phyloP scores from a whole-genome alignment of 1,139 yeast species.

The Arxiozyma telluris region DNA sequence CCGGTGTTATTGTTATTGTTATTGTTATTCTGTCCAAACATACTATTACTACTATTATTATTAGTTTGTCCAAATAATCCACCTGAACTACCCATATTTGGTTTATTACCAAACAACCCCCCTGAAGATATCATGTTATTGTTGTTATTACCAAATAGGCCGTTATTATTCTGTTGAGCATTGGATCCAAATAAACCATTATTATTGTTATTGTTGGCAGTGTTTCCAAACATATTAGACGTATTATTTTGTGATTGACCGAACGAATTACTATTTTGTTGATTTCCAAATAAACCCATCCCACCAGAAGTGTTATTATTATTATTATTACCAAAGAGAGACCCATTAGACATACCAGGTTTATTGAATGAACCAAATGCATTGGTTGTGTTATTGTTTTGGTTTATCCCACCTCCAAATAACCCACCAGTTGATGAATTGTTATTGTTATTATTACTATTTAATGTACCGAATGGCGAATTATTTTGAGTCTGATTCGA shows the following conservation, averaged over 20 bases:
- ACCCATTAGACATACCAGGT: slow-evolving; percentile 10
- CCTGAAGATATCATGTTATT: slow-evolving; percentile 1
- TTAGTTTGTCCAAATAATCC: slow-evolving; percentile 30
- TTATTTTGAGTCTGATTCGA: slow-evolving; percentile 10
- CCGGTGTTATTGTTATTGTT: slow-evolving; percentile 18
- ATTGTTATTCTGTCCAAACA: slow-evolving; percentile 18
- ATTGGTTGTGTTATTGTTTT: slow-evolving; percentile 16
- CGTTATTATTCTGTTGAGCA: slow-evolving; percentile 20
- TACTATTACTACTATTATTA: slow-evolving; percentile 15
- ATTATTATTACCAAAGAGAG: slow-evolving; percentile 30
- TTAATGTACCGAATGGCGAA: slow-evolving; percentile 7
- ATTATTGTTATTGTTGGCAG: slow-evolving; percentile 6
- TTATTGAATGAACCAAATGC: slow-evolving; percentile 11
- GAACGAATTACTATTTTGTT: slow-evolving; percentile 22
- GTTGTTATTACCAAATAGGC: slow-evolving; percentile 21
- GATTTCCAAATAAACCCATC: background rate
- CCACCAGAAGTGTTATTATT: slow-evolving; percentile 11
- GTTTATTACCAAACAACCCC: slow-evolving; percentile 6
- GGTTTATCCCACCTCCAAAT: slow-evolving; percentile 27
- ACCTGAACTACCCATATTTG: slow-evolving; percentile 3
- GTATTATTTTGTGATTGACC: slow-evolving; percentile 15
- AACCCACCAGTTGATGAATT: slow-evolving; percentile 4
- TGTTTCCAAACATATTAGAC: slow-evolving; percentile 26
- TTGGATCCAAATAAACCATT: slow-evolving; percentile 1
- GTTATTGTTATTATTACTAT: slow-evolving; percentile 14